phyloP scores from a whole-genome alignment of 106 monocot species.

The Dendrobium nobile region DNA sequence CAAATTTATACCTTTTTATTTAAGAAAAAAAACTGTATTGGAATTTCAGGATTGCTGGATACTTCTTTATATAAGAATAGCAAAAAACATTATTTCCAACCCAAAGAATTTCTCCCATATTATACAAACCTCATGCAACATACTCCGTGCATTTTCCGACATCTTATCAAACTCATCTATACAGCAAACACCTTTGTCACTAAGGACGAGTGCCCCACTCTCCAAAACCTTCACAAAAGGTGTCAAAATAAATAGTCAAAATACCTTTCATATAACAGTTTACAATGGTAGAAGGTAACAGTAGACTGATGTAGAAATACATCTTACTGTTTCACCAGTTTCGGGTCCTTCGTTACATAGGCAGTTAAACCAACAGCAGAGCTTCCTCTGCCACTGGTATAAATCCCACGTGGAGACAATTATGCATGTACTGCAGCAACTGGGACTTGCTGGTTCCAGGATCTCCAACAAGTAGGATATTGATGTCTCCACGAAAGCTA shows the following conservation, averaged over 20 bases:
- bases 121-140: conserved; percentile 87
- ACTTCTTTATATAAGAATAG: neutral
- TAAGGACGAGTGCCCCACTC: conserved; percentile 91
- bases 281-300: neutral
- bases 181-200: conserved; percentile 96
- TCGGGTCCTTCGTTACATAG: conserved; percentile 95
- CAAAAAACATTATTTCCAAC: too few relatives aligned
- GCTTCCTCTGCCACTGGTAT: conserved; percentile 98
- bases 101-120: neutral
- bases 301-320: neutral
- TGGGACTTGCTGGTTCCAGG: conserved; percentile 99
- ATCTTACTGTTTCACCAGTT: conserved; percentile 94
- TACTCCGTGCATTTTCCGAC: conserved; percentile 99
- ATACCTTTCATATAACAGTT: neutral
- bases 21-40: neutral
- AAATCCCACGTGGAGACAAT: conserved; percentile 95
- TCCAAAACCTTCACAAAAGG: conserved; percentile 40
- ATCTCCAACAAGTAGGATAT: conserved; percentile 93
- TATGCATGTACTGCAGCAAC: conserved; percentile 95
- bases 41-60: neutral
- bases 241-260: neutral
- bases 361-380: conserved; percentile 98
- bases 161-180: conserved; percentile 99
- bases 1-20: neutral
- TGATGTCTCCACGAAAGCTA: conserved; percentile 89